Percentiles rank a stretch among this genome's conserved stretches.
Evolutionary conservation across 2,329 filamentous ascomycete genomes (phyloP).

Genomic region (Fusarium nanum): DNA sequence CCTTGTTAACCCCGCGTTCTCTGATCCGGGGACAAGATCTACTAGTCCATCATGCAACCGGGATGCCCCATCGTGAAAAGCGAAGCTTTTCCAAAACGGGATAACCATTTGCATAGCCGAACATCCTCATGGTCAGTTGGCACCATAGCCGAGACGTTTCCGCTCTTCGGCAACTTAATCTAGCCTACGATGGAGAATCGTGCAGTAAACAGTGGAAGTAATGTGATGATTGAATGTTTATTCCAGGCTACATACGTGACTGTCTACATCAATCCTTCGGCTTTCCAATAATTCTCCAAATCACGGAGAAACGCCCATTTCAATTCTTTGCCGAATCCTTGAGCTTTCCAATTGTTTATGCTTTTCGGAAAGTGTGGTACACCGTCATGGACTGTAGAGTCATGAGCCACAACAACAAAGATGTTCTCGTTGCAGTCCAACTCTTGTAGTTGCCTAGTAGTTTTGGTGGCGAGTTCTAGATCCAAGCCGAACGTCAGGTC

Average conservation of each 20-base stretch:
- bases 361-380: conserved; percentile 39
- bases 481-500: conserved; percentile 40
- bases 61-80: neutral
- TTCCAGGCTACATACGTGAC: neutral
- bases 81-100: conserved; percentile 17
- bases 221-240: neutral
- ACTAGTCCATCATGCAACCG: neutral
- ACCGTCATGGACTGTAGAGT: conserved; percentile 38
- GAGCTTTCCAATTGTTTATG: conserved; percentile 37
- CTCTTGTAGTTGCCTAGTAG: conserved; percentile 30
- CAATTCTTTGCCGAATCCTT: conserved; percentile 22
- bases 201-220: neutral
- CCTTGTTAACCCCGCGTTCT: conserved; percentile 10
- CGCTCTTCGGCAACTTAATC: neutral
- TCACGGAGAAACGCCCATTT: conserved; percentile 40
- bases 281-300: conserved; percentile 34
- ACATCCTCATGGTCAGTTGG: neutral
- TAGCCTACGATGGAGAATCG: neutral
- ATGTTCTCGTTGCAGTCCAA: conserved; percentile 37
- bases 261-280: conserved; percentile 20
- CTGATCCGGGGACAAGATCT: neutral
- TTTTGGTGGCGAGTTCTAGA: conserved; percentile 26
- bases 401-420: conserved; percentile 38
- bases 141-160: neutral
- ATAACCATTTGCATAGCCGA: conserved; percentile 16